Percentiles rank a stretch among this genome's conserved stretches.
These are phyloP conservation scores for Tieghemiomyces parasiticus DNA, from an alignment of 192 early-diverging fungal genomes.

Conservation along the genomic window DNA sequence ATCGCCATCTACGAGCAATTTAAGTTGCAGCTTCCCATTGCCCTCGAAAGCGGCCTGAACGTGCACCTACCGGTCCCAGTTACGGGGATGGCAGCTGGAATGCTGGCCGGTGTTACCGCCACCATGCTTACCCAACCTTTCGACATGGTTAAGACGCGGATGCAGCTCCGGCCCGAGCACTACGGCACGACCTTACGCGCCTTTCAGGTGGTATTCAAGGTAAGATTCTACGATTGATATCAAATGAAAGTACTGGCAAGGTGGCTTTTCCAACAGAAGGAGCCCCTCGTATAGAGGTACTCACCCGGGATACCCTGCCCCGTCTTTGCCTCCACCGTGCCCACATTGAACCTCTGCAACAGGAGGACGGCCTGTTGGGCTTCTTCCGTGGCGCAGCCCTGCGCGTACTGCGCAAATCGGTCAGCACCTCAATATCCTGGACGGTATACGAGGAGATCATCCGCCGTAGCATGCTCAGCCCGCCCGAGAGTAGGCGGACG, in stretches of 20 bases:
- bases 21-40: constrained; percentile 33
- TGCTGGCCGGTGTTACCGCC: constrained; percentile 52
- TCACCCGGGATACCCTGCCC: no score
- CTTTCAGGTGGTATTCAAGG: constrained; percentile 28
- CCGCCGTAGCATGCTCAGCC: constrained; percentile 13
- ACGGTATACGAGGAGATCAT: constrained; percentile 81
- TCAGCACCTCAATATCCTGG: constrained; percentile 79
- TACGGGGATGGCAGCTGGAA: constrained; percentile 44
- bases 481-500: no score
- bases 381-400: constrained; percentile 77
- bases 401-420: constrained; percentile 64
- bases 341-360: constrained; percentile 4
- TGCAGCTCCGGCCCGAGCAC: constrained; percentile 68
- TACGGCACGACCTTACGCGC: constrained; percentile 40
- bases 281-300: no score
- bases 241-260: not conserved
- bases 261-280: not conserved
- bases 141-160: constrained; percentile 84
- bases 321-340: no score
- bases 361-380: constrained; percentile 60
- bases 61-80: constrained; percentile 33
- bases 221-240: constrained; percentile 12
- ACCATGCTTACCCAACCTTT: constrained; percentile 84
- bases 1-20: constrained; percentile 74
- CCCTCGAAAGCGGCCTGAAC: constrained; percentile 15